Evolutionary conservation across 83 land plant species (phyloP).

Genomic region (Picea mariana): DNA sequence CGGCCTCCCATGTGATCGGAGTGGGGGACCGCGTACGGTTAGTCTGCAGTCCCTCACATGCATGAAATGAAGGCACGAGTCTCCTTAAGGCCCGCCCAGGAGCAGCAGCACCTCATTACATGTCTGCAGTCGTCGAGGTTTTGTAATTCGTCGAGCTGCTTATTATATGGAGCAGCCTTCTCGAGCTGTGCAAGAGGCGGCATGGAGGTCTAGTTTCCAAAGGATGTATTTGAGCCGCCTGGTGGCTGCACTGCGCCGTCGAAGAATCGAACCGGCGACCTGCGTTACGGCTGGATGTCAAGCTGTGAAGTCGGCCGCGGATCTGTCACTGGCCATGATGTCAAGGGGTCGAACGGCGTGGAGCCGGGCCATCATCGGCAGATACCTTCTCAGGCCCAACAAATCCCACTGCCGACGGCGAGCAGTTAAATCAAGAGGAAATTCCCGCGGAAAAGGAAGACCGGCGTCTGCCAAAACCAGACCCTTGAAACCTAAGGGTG

Average conservation of each 20-base stretch:
- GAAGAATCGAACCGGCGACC: background rate
- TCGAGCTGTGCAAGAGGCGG: too few relatives aligned
- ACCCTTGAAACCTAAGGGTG: background rate
- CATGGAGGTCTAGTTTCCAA: background rate
- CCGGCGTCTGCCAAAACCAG: background rate
- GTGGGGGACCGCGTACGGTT: too few relatives aligned
- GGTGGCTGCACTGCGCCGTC: background rate
- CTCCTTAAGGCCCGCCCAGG: too few relatives aligned
- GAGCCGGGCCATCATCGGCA: slow-evolving; percentile 54
- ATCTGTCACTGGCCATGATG: slow-evolving; percentile 7
- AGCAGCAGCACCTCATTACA: too few relatives aligned
- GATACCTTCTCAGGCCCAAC: background rate
- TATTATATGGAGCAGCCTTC: too few relatives aligned
- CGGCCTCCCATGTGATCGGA: too few relatives aligned
- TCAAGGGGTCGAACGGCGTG: slow-evolving; percentile 43
- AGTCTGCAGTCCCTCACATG: too few relatives aligned
- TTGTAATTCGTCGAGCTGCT: too few relatives aligned
- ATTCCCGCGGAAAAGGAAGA: background rate
- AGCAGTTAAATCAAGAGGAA: background rate
- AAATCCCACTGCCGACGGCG: slow-evolving; percentile 17
- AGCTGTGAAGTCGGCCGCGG: slow-evolving; percentile 41
- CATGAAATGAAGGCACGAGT: too few relatives aligned
- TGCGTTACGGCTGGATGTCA: background rate
- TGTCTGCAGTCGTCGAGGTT: too few relatives aligned
- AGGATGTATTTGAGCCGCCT: background rate